These are phyloP conservation scores for Chenopodium berlandieri DNA, from an alignment of 148 eudicot species.

Conservation along the genomic window DNA sequence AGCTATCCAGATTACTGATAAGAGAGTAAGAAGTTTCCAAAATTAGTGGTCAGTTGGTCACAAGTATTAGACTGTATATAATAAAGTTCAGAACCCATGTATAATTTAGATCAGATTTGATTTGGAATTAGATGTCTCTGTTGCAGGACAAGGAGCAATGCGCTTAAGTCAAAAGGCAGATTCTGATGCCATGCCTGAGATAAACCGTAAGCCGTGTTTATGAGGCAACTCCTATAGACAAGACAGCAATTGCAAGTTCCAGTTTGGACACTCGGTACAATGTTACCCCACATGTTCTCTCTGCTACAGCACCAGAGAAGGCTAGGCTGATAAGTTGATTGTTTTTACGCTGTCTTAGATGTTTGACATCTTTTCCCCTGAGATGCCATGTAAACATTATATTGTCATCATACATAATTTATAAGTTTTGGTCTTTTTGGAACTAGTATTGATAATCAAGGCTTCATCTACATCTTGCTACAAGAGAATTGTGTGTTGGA, in stretches of 20 bases:
- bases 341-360: not conserved
- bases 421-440: too few relatives aligned
- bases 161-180: constrained; percentile 32
- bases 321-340: constrained; percentile 16
- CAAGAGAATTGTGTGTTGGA: not conserved
- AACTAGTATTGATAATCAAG: too few relatives aligned
- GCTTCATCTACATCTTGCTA: too few relatives aligned
- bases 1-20: not conserved
- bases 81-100: not conserved
- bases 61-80: not conserved
- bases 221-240: constrained; percentile 39
- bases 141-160: constrained; percentile 43
- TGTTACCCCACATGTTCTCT: constrained; percentile 69
- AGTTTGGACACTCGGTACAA: constrained; percentile 38
- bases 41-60: not conserved
- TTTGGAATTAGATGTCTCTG: constrained; percentile 3
- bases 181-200: constrained; percentile 28
- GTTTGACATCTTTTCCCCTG: not conserved
- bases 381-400: not conserved
- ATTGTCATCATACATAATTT: not conserved
- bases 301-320: constrained; percentile 56
- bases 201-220: constrained; percentile 34
- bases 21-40: not conserved
- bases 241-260: constrained; percentile 53
- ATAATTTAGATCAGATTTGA: not conserved